Percentiles rank a stretch among this genome's conserved stretches.
These are phyloP conservation scores for Paspalum notatum DNA, from an alignment of 176 grass and related monocot genomes.

Conservation along the genomic window DNA sequence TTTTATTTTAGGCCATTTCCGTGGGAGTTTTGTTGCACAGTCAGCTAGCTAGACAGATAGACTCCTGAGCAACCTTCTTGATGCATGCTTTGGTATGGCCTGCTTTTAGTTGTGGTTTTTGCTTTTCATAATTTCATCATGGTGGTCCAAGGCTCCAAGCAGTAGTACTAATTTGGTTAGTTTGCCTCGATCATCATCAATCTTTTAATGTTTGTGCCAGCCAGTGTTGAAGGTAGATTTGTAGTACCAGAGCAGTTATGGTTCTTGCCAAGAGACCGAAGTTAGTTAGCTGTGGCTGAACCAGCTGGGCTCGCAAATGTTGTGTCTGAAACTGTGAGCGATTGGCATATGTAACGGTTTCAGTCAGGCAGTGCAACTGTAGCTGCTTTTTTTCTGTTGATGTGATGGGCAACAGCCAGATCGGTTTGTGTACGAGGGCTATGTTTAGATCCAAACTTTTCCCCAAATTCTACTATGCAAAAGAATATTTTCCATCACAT, in stretches of 20 bases:
- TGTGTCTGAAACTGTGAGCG: background rate
- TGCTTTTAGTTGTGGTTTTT: background rate
- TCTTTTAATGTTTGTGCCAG: slow-evolving; percentile 18
- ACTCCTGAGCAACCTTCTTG: background rate
- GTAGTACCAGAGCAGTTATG: background rate
- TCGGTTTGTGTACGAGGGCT: background rate
- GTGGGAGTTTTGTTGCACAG: no score
- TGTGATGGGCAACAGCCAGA: slow-evolving; percentile 37
- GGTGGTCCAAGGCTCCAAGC: background rate
- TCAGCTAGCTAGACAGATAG: background rate
- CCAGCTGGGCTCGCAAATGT: slow-evolving; percentile 7
- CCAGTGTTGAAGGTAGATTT: background rate
- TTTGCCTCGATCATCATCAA: background rate
- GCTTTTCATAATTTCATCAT: background rate
- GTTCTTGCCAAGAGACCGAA: slow-evolving; percentile 4
- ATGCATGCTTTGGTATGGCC: background rate
- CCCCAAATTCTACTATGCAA: no score
- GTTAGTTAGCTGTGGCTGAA: background rate
- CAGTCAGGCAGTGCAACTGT: background rate
- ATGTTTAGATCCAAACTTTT: no score
- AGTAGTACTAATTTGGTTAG: background rate
- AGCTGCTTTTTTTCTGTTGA: slow-evolving; percentile 16
- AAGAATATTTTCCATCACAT: no score
- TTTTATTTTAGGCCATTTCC: background rate
- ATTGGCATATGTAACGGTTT: background rate